phyloP scores from a whole-genome alignment of 176 grass and related monocot genomes.

The Panicum miliaceum region DNA sequence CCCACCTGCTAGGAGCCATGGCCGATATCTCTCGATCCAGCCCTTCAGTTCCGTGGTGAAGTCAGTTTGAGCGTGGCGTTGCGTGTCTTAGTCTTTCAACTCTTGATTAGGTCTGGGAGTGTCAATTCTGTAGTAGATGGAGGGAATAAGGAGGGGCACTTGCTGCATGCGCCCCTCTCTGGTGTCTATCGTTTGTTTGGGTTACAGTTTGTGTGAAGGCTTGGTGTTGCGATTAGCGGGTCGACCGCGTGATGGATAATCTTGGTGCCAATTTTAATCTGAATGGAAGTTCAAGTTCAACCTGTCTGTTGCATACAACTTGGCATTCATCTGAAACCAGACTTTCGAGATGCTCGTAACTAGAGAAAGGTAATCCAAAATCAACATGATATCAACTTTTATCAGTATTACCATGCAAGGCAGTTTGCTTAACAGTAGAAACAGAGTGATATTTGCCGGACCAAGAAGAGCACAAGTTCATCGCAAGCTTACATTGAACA shows the following conservation, averaged over 20 bases:
- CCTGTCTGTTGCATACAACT: neutral
- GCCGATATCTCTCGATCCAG: neutral
- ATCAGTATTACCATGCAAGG: neutral
- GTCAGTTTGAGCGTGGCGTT: neutral
- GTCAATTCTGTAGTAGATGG: neutral
- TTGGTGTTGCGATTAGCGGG: neutral
- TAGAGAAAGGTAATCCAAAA: neutral
- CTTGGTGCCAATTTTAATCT: neutral
- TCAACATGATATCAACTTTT: neutral
- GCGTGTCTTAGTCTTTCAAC: neutral
- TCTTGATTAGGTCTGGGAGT: neutral
- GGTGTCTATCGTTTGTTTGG: neutral
- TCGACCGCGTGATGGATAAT: neutral
- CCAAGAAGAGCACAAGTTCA: neutral
- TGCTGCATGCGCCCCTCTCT: slow-evolving; percentile 7
- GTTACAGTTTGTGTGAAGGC: neutral
- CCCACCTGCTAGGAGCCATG: slow-evolving; percentile 43
- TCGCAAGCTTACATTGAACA: neutral
- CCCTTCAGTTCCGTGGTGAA: neutral
- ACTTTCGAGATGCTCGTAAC: neutral
- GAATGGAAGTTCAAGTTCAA: neutral
- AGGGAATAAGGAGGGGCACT: slow-evolving; percentile 38
- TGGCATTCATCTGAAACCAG: neutral
- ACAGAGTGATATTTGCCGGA: neutral
- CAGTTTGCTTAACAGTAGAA: neutral